Conservation (phyloP, 169 alveolate species). For the Babesia ovis region DNA sequence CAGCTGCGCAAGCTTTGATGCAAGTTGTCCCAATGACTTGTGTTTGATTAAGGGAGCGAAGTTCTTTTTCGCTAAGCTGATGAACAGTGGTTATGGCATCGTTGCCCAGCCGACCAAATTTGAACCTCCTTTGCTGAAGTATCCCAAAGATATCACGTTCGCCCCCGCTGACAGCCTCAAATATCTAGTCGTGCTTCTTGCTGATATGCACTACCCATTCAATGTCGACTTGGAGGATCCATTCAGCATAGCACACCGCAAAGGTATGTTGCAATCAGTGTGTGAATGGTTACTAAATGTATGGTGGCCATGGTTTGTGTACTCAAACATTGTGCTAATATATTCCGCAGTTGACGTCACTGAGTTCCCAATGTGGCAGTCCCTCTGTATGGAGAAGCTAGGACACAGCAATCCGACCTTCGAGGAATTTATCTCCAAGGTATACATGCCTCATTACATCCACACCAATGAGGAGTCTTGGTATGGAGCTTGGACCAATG, state of each 20-base stretch:
- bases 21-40: constrained; percentile 67
- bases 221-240: constrained; percentile 69
- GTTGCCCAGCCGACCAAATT: neutral
- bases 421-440: constrained; percentile 39
- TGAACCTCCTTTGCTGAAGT: constrained; percentile 38
- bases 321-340: neutral
- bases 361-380: constrained; percentile 62
- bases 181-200: constrained; percentile 76
- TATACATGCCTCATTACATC: constrained; percentile 68
- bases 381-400: constrained; percentile 32
- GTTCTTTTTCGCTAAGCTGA: constrained; percentile 67
- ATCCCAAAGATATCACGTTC: constrained; percentile 77
- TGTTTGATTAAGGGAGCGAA: constrained; percentile 69
- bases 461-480: constrained; percentile 72
- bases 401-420: constrained; percentile 28
- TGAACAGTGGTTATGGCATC: constrained; percentile 36
- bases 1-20: constrained; percentile 47
- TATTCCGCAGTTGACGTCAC: constrained; percentile 34
- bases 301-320: too few species aligned
- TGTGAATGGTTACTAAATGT: too few species aligned
- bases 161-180: constrained; percentile 80
- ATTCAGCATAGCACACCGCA: constrained; percentile 48
- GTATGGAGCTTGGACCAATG: constrained; percentile 89
- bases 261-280: constrained; percentile 36
- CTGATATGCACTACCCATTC: constrained; percentile 84